These are phyloP conservation scores for Serendipita indica DNA, from an alignment of 768 basidiomycete species.

Conservation along the genomic window DNA sequence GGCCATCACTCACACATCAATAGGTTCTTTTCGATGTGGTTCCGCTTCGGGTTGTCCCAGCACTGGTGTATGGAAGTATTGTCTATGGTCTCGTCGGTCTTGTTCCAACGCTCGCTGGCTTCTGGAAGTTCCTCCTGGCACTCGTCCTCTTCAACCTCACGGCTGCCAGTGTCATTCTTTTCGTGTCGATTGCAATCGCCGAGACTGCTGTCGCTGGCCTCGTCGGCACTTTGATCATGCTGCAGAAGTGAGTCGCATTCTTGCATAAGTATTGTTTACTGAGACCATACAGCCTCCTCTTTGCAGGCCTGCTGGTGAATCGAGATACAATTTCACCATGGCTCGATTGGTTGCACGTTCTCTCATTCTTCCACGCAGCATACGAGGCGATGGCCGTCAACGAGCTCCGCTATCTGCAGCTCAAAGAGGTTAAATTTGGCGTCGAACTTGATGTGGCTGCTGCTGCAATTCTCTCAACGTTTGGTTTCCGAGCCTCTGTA, in stretches of 20 bases:
- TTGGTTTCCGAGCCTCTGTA: slow-evolving; percentile 79
- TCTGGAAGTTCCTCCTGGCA: slow-evolving; percentile 98
- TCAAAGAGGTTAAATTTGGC: slow-evolving; percentile 91
- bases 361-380: slow-evolving; percentile 97
- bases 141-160: slow-evolving; percentile 94
- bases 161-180: slow-evolving; percentile 80
- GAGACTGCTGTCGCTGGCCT: slow-evolving; percentile 81
- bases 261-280: not conserved
- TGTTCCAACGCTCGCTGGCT: slow-evolving; percentile 73
- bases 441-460: slow-evolving; percentile 94
- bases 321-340: slow-evolving; percentile 61
- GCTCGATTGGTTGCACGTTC: slow-evolving; percentile 74
- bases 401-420: slow-evolving; percentile 81
- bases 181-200: slow-evolving; percentile 78
- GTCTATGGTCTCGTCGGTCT: slow-evolving; percentile 91
- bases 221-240: slow-evolving; percentile 90
- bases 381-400: slow-evolving; percentile 98
- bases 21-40: slow-evolving; percentile 93
- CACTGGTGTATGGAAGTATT: slow-evolving; percentile 89
- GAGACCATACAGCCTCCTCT: slow-evolving; percentile 50
- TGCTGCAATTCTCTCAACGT: slow-evolving; percentile 85
- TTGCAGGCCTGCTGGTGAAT: slow-evolving; percentile 92
- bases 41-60: slow-evolving; percentile 86
- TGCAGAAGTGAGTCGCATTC: slow-evolving; percentile 72
- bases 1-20: not conserved